Percentiles rank a stretch among this genome's conserved stretches.
These are phyloP conservation scores for Chrysophaeum taylorii DNA, from an alignment of 352 stramenopile species.

Conservation along the genomic window DNA sequence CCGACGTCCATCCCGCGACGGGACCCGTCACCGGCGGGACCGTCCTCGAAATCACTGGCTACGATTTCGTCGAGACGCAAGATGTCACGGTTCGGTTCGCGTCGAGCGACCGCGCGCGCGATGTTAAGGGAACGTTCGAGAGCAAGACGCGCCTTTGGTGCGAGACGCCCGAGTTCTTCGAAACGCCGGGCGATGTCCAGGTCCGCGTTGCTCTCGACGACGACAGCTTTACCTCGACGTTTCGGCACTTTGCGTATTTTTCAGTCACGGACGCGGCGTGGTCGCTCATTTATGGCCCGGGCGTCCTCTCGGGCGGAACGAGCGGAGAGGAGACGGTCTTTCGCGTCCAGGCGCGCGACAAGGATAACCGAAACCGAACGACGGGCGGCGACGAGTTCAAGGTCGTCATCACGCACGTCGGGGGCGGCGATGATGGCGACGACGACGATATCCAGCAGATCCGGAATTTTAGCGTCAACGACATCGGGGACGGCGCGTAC, in stretches of 20 bases:
- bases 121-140: slow-evolving; percentile 51
- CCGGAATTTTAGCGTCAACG: too few species aligned
- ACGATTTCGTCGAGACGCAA: slow-evolving; percentile 72
- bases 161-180: slow-evolving; percentile 25
- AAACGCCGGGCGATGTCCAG: slow-evolving; percentile 27
- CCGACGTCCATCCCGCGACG: slow-evolving; percentile 63
- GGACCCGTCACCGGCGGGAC: slow-evolving; percentile 81
- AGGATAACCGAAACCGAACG: slow-evolving; percentile 58
- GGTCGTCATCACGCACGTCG: slow-evolving; percentile 39
- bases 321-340: slow-evolving; percentile 60
- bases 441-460: slow-evolving; percentile 11
- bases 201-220: slow-evolving; percentile 68
- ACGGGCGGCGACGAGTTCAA: slow-evolving; percentile 74
- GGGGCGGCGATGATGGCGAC: slow-evolving; percentile 27
- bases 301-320: slow-evolving; percentile 56
- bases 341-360: slow-evolving; percentile 71
- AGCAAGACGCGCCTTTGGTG: slow-evolving; percentile 28
- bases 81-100: slow-evolving; percentile 33
- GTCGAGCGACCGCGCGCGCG: slow-evolving; percentile 48
- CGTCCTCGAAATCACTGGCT: slow-evolving; percentile 68
- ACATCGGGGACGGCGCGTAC: slow-evolving; percentile 72
- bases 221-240: slow-evolving; percentile 72
- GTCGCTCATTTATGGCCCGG: slow-evolving; percentile 74
- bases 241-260: slow-evolving; percentile 70
- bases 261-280: slow-evolving; percentile 65